A percentile compares a stretch with the other conserved stretches of the same genome.
Evolutionary conservation across 257 asterid genomes (phyloP).

Genomic region (Vinca minor): DNA sequence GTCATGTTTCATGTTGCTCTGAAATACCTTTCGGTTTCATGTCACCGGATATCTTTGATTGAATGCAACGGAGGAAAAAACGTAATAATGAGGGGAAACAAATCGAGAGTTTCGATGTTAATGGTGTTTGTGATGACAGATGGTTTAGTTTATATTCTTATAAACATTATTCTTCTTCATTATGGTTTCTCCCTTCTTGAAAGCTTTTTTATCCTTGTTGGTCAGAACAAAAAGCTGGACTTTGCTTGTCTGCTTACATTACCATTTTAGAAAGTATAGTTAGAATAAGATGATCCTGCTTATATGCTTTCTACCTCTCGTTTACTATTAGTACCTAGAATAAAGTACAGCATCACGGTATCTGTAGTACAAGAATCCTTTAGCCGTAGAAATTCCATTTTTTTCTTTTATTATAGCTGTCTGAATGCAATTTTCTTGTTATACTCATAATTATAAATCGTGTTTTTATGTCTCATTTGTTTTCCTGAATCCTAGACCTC

Average conservation of each 20-base stretch:
- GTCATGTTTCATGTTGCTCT: background rate
- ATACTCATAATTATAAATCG: background rate
- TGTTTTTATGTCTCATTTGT: background rate
- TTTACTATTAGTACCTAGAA: background rate
- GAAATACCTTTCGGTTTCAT: background rate
- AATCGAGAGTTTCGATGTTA: background rate
- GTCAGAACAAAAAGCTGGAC: background rate
- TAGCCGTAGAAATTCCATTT: background rate
- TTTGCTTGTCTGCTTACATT: background rate
- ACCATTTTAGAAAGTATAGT: background rate
- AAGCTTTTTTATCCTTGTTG: background rate
- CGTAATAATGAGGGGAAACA: background rate
- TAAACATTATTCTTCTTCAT: no score
- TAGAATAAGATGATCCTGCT: background rate
- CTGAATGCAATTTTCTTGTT: background rate
- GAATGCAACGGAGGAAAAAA: background rate
- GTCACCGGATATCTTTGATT: background rate
- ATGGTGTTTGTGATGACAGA: background rate
- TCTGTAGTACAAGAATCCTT: background rate
- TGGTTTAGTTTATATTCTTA: background rate
- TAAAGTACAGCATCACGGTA: background rate
- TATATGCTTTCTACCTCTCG: background rate
- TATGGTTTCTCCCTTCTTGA: no score
- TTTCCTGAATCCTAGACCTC: background rate
- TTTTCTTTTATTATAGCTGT: background rate